These are phyloP conservation scores for Darksidea phi DNA, from an alignment of 495 filamentous ascomycete genomes.

Conservation along the genomic window DNA sequence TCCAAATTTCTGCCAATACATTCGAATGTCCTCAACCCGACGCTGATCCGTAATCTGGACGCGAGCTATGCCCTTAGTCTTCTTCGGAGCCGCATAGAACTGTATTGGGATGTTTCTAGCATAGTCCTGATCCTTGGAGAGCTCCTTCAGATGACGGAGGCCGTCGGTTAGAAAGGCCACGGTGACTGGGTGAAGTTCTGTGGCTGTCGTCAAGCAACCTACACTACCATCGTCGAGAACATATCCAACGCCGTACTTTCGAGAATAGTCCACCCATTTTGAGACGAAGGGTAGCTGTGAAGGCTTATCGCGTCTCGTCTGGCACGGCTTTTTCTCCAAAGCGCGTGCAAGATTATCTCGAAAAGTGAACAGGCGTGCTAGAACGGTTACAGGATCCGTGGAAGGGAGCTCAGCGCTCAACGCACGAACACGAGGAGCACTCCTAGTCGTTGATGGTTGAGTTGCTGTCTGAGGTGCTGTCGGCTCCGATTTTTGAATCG, in stretches of 20 bases:
- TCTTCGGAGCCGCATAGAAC: constrained; percentile 70
- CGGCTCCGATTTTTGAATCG: constrained; percentile 5
- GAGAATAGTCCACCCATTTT: constrained; percentile 47
- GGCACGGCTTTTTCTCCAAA: constrained; percentile 28
- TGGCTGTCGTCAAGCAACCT: constrained; percentile 41
- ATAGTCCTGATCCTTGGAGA: constrained; percentile 56
- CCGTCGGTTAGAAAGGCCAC: constrained; percentile 42
- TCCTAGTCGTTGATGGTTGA: not conserved
- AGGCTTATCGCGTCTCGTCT: constrained; percentile 3
- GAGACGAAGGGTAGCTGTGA: constrained; percentile 42
- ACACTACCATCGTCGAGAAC: constrained; percentile 45
- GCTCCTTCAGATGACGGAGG: constrained; percentile 55
- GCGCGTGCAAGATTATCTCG: constrained; percentile 41
- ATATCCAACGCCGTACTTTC: constrained; percentile 45
- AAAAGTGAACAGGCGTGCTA: constrained; percentile 38
- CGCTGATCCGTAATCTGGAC: constrained; percentile 57
- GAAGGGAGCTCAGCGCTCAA: constrained; percentile 1
- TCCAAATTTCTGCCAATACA: constrained; percentile 86
- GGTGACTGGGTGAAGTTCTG: constrained; percentile 36
- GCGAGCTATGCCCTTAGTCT: constrained; percentile 61
- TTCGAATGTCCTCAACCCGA: constrained; percentile 67
- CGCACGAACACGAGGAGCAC: not conserved
- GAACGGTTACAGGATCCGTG: constrained; percentile 41
- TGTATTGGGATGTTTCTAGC: constrained; percentile 69
- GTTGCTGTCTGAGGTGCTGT: not conserved